Percentiles rank a stretch among this genome's conserved stretches.
Conservation (phyloP, 805 yeast genomes). For the Zygosaccharomyces bailii region DNA sequence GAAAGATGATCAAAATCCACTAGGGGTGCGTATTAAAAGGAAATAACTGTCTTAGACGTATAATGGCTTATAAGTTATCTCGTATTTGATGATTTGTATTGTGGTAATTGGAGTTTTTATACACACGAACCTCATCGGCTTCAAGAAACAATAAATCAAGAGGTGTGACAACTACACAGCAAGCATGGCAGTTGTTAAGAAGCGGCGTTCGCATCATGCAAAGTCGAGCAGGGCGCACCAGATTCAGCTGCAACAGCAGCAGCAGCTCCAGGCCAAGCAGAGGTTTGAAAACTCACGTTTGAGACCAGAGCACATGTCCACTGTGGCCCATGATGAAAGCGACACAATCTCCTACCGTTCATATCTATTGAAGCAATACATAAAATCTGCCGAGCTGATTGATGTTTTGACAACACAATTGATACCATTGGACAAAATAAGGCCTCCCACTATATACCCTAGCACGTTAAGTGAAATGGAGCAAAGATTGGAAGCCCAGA, state of each 20-base stretch:
- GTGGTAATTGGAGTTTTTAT: not conserved
- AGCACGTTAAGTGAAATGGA: slow-evolving; percentile 13
- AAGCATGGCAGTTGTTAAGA: slow-evolving; percentile 31
- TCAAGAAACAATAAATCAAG: not conserved
- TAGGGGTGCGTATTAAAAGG: slow-evolving; percentile 24
- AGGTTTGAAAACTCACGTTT: slow-evolving; percentile 25
- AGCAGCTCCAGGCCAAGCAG: slow-evolving; percentile 20
- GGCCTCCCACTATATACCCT: slow-evolving; percentile 19
- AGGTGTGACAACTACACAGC: not conserved
- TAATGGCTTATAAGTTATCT: no score
- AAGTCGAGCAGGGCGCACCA: slow-evolving; percentile 20
- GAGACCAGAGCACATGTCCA: slow-evolving; percentile 28
- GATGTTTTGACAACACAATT: slow-evolving; percentile 26
- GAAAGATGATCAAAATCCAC: slow-evolving; percentile 11
- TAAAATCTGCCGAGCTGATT: slow-evolving; percentile 23
- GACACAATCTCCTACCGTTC: slow-evolving; percentile 34
- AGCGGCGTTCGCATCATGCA: slow-evolving; percentile 25
- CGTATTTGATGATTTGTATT: slow-evolving; percentile 1
- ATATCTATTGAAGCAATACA: slow-evolving; percentile 26
- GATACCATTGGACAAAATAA: slow-evolving; percentile 23
- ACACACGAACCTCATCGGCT: not conserved
- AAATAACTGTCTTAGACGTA: not conserved
- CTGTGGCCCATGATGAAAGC: slow-evolving; percentile 34
- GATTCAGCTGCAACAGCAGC: slow-evolving; percentile 20
- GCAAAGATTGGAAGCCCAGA: slow-evolving; percentile 16